Percentiles rank a stretch among this genome's conserved stretches.
These are phyloP conservation scores for Purshia tridentata DNA, from an alignment of 306 rosid genomes.

Conservation along the genomic window DNA sequence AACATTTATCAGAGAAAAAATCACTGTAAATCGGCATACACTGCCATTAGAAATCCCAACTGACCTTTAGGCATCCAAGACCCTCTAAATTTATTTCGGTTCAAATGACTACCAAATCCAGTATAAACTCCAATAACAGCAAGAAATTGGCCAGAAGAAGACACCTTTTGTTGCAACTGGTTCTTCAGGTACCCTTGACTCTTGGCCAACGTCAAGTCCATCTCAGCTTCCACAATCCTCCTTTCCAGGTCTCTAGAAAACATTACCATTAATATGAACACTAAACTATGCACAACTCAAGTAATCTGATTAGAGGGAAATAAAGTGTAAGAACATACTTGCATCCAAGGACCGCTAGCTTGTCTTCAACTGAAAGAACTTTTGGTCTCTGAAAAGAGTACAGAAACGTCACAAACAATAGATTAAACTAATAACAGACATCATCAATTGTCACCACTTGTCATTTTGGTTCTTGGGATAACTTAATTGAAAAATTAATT, in stretches of 20 bases:
- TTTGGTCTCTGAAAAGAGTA: slow-evolving; percentile 62
- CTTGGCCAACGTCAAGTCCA: slow-evolving; percentile 91
- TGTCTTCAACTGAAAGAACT: slow-evolving; percentile 85
- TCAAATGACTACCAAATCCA: slow-evolving; percentile 85
- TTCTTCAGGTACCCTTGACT: slow-evolving; percentile 92
- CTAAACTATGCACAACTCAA: slow-evolving; percentile 6
- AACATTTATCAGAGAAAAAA: neutral
- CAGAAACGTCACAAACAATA: neutral
- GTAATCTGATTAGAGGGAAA: neutral
- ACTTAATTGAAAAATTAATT: neutral
- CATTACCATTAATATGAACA: slow-evolving; percentile 3
- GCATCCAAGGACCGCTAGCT: slow-evolving; percentile 81
- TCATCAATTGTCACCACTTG: neutral
- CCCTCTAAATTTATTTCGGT: slow-evolving; percentile 78
- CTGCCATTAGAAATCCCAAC: slow-evolving; percentile 28
- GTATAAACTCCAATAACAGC: slow-evolving; percentile 97
- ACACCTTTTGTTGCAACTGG: slow-evolving; percentile 40
- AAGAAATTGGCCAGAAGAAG: slow-evolving; percentile 66
- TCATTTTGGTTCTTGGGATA: neutral
- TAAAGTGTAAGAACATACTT: slow-evolving; percentile 40
- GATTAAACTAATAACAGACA: neutral
- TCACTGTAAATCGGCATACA: neutral
- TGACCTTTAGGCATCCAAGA: slow-evolving; percentile 99
- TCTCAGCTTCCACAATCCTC: slow-evolving; percentile 94
- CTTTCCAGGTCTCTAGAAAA: slow-evolving; percentile 73